phyloP scores from a whole-genome alignment of 164 flowering plant genomes.

The Nymphaea colorata region DNA sequence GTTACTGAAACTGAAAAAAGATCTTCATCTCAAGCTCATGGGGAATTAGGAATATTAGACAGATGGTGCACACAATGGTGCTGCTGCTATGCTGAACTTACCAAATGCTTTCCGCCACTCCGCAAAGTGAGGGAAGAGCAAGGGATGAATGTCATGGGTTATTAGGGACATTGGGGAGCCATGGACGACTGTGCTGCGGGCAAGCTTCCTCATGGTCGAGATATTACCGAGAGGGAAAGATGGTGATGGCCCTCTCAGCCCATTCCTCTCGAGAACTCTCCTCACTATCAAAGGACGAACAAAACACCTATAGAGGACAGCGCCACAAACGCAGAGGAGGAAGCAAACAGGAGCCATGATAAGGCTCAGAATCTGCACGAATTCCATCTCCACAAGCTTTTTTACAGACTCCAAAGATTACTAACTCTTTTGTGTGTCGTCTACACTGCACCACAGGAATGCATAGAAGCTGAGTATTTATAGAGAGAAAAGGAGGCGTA shows the following conservation, averaged over 20 bases:
- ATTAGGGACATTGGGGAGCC: slow-evolving; percentile 4
- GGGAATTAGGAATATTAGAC: too few relatives aligned
- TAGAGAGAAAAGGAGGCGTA: too few relatives aligned
- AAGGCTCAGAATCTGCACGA: too few relatives aligned
- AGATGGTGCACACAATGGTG: too few relatives aligned
- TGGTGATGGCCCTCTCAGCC: slow-evolving; percentile 74
- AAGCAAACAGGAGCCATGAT: too few relatives aligned
- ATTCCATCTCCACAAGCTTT: too few relatives aligned
- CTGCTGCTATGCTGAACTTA: slow-evolving; percentile 10
- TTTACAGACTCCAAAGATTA: too few relatives aligned
- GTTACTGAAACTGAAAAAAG: too few relatives aligned
- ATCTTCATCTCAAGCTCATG: too few relatives aligned
- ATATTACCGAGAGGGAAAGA: slow-evolving; percentile 72
- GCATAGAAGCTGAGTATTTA: too few relatives aligned
- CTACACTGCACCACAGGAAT: too few relatives aligned
- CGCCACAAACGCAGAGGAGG: slow-evolving; percentile 8
- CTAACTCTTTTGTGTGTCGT: too few relatives aligned
- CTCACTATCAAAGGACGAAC: slow-evolving; percentile 29
- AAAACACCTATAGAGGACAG: slow-evolving; percentile 24
- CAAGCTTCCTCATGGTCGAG: slow-evolving; percentile 36
- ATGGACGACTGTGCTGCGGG: background rate
- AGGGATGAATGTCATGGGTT: slow-evolving; percentile 60
- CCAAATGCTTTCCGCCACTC: slow-evolving; percentile 60
- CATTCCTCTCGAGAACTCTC: slow-evolving; percentile 30
- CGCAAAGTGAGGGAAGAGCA: slow-evolving; percentile 58